Conservation (phyloP, 1,284 basidiomycete genomes). For the Moniliophthora roreri region DNA sequence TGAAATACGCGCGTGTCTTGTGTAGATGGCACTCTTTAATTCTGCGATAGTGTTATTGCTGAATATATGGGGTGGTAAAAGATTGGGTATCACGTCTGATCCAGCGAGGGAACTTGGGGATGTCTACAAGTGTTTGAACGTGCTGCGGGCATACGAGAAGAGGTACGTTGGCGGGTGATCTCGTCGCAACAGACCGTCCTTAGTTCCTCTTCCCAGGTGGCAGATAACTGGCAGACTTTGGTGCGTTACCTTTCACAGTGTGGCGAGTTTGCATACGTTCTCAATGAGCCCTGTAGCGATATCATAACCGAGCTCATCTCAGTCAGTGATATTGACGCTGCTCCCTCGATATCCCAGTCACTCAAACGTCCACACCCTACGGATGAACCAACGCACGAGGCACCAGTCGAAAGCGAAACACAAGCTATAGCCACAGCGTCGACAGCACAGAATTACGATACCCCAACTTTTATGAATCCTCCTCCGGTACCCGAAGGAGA, state of each 20-base stretch:
- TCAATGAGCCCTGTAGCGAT: not conserved
- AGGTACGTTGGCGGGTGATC: too few relatives aligned
- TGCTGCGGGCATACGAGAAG: not conserved
- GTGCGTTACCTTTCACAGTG: not conserved
- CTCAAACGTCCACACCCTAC: not conserved
- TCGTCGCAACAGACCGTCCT: not conserved
- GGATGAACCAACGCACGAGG: not conserved
- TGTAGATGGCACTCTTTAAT: conserved; percentile 5
- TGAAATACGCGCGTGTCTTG: not conserved
- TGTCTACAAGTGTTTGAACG: conserved; percentile 11
- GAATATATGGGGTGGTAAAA: conserved; percentile 14
- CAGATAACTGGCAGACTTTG: not conserved
- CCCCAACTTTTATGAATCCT: too few relatives aligned
- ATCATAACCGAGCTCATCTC: conserved; percentile 1
- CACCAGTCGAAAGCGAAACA: not conserved
- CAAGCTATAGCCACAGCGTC: not conserved
- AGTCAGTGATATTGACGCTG: not conserved
- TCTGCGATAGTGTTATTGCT: conserved; percentile 9
- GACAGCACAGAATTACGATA: not conserved
- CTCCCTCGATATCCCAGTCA: not conserved
- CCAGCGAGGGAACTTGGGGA: conserved; percentile 4
- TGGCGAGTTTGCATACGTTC: not conserved
- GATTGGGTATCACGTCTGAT: not conserved
- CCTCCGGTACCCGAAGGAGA: not conserved
- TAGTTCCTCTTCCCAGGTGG: not conserved